Conservation (phyloP, 768 basidiomycete genomes). For the Butyriboletus loyo region DNA sequence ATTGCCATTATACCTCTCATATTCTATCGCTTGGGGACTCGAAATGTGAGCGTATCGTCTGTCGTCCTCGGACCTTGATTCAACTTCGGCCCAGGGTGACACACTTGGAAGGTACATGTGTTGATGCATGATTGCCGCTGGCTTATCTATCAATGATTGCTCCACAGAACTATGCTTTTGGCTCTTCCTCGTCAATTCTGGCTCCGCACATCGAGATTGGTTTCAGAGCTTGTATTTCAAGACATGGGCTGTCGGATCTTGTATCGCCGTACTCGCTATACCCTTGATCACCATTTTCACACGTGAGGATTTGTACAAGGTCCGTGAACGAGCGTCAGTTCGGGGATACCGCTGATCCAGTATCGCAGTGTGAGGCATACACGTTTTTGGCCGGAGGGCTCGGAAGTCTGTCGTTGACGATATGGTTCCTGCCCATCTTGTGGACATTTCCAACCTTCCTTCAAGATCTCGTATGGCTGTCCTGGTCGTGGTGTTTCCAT, state of each 20-base stretch:
- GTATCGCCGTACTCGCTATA: conserved; percentile 59
- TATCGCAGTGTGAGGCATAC: conserved; percentile 59
- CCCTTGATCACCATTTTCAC: conserved; percentile 68
- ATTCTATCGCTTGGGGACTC: conserved; percentile 66
- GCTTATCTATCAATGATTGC: background rate
- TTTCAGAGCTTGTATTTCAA: conserved; percentile 75
- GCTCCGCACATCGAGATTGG: conserved; percentile 66
- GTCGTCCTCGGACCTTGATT: background rate
- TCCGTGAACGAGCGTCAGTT: conserved; percentile 25
- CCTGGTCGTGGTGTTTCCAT: background rate
- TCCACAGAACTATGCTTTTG: conserved; percentile 78
- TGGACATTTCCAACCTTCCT: conserved; percentile 70
- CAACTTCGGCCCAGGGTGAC: conserved; percentile 54
- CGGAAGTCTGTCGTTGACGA: conserved; percentile 64
- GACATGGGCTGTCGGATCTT: conserved; percentile 66
- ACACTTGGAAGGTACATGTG: conserved; percentile 65
- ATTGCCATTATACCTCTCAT: conserved; percentile 62
- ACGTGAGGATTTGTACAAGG: conserved; percentile 56
- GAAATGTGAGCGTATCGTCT: conserved; percentile 58
- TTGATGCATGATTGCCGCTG: background rate
- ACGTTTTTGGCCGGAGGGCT: conserved; percentile 68
- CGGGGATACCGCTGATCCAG: conserved; percentile 9
- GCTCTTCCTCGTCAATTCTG: conserved; percentile 75
- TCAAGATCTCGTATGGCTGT: conserved; percentile 49
- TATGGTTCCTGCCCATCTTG: conserved; percentile 74